phyloP scores from a whole-genome alignment of 1,284 basidiomycete genomes.

The Cryptococcus deneoformans region DNA sequence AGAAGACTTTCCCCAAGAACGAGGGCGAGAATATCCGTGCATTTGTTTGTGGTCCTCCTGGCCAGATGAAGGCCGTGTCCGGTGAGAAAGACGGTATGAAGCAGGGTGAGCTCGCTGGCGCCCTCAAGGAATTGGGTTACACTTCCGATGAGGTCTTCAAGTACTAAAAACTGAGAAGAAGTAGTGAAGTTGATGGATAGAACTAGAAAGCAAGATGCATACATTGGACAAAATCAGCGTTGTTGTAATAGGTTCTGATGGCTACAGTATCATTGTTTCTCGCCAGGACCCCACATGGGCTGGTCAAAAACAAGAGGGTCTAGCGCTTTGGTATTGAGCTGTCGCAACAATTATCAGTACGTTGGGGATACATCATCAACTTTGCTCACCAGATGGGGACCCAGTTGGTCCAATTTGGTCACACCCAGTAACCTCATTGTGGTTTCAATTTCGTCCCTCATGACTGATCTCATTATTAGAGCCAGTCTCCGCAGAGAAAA shows the following conservation, averaged over 20 bases:
- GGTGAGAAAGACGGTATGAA: slow-evolving; percentile 59
- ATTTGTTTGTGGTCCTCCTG: slow-evolving; percentile 90
- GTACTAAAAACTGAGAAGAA: slow-evolving; percentile 32
- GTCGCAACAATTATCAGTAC: not conserved
- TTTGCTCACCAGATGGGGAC: slow-evolving; percentile 41
- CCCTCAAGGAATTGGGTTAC: slow-evolving; percentile 84
- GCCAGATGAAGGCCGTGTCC: slow-evolving; percentile 72
- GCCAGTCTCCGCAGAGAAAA: not conserved
- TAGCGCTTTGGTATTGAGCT: slow-evolving; percentile 36
- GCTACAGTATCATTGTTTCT: slow-evolving; percentile 1
- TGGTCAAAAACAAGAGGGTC: slow-evolving; percentile 23
- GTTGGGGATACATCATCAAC: not conserved
- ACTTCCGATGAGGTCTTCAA: slow-evolving; percentile 62
- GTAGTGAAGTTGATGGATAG: not conserved
- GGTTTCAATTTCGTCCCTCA: slow-evolving; percentile 75
- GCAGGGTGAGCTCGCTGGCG: slow-evolving; percentile 79
- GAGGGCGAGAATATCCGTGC: slow-evolving; percentile 79
- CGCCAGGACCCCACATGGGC: slow-evolving; percentile 24
- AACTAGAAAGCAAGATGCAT: not conserved
- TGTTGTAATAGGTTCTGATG: not conserved
- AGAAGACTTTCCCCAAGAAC: slow-evolving; percentile 64
- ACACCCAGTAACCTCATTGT: slow-evolving; percentile 79
- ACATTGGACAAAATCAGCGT: not conserved
- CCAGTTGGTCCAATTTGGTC: slow-evolving; percentile 55
- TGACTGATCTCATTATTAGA: slow-evolving; percentile 49